Conservation (phyloP, 2,329 filamentous ascomycete species). For the Elsinoe necatrix region DNA sequence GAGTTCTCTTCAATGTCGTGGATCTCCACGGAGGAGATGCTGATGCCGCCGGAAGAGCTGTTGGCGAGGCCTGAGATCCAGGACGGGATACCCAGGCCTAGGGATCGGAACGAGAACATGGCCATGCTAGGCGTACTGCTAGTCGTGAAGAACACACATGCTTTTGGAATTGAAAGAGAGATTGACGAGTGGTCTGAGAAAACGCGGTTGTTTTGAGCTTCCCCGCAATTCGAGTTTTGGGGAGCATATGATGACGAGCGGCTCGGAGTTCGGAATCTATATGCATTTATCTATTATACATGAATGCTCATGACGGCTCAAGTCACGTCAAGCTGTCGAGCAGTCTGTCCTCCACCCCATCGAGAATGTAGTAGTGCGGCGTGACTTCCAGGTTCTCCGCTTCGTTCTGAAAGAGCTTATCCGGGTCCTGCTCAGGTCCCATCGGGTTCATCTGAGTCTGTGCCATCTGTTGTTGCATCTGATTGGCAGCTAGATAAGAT, state of each 20-base stretch:
- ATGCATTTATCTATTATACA: constrained; percentile 3
- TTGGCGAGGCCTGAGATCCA: constrained; percentile 21
- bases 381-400: constrained; percentile 93
- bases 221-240: constrained; percentile 15
- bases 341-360: constrained; percentile 78
- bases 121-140: not conserved
- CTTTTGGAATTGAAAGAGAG: not conserved
- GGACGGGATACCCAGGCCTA: constrained; percentile 21
- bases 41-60: constrained; percentile 25
- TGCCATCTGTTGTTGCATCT: constrained; percentile 75
- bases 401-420: constrained; percentile 89
- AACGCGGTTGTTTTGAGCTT: not conserved
- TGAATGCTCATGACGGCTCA: not conserved
- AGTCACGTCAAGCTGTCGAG: constrained; percentile 41
- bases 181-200: not conserved
- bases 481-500: constrained; percentile 63
- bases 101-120: constrained; percentile 19
- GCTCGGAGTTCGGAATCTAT: not conserved
- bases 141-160: not conserved
- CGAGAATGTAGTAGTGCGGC: constrained; percentile 85
- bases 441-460: constrained; percentile 67
- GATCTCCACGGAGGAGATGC: constrained; percentile 59
- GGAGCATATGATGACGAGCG: not conserved
- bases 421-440: constrained; percentile 83
- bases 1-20: constrained; percentile 71